Base-by-base conservation (phyloP, 768 basidiomycete genomes). In the Termitomyces titanicus region DNA sequence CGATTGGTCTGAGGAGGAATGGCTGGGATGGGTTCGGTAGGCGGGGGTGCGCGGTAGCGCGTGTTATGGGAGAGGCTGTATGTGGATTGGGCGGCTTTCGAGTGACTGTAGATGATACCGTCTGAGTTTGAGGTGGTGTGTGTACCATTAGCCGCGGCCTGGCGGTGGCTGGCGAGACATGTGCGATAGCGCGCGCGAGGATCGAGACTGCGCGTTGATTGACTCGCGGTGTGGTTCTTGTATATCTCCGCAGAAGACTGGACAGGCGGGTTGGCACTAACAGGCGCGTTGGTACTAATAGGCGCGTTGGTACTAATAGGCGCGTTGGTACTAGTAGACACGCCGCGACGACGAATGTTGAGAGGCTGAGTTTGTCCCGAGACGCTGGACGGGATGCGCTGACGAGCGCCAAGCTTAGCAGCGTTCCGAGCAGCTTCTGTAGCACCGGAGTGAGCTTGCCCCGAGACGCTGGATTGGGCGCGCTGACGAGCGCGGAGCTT, bases 141-240 rank as follows among this genome's bases (percentile, higher is more conserved):
- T 15, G 20, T 22, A 11, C 20, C 35, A 15, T 15, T 17, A 3
- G 15, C 35, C 35, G 1, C 6, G 24, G 35, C 24, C 11, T 27
- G 35, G 35, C 12, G 47, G 5, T 25, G 33, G 34, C 24, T 37
- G 5, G 47, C 2, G 25, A 51, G 45, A 20, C 44, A 24, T 24
- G 52, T 38, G 22, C 47, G 59, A 49, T 51, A 42, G 18, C 53
- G 57, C 8, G 50, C 53, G 39, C 47, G 50, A 24, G 55, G 48
- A 11, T 43, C 50, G 18, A 63, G 27, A 18, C 53, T 54, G 10
- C 47, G 53, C 4, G 57, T 61, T 27, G 62, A 63, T n/a, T 51
- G 45, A 47, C 35, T 61, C 4, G 52, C 49, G 34, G 45, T 15
- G 9, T 47, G n/a, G 22, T 57, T 56, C n/a, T 15, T 24, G 46